These are phyloP conservation scores for Trametes maxima DNA, from an alignment of 768 basidiomycete genomes.

Conservation along the genomic window DNA sequence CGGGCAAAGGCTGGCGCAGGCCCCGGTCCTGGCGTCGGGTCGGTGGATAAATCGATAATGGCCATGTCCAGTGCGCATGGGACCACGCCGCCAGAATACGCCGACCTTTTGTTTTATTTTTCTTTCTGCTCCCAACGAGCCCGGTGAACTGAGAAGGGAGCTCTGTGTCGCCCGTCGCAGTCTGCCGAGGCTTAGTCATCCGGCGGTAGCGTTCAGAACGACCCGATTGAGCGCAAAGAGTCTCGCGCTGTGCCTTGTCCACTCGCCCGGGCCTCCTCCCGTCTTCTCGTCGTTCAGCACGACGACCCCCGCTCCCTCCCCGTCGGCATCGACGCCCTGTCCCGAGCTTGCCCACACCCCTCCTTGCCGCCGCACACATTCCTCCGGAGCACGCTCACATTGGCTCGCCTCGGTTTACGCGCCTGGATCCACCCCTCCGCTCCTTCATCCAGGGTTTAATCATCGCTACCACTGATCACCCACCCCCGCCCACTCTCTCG, in stretches of 20 bases:
- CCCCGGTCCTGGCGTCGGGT: no score
- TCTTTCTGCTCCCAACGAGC: no score
- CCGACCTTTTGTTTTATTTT: no score
- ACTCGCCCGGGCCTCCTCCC: conserved; percentile 24
- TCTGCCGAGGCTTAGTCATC: conserved; percentile 26
- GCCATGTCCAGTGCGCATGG: no score
- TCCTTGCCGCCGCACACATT: neutral
- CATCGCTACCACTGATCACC: conserved; percentile 15
- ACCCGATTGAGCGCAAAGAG: neutral
- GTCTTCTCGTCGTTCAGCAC: conserved; percentile 29
- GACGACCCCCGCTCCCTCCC: conserved; percentile 25
- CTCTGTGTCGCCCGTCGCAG: neutral
- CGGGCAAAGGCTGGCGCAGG: neutral
- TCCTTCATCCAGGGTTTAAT: conserved; percentile 12
- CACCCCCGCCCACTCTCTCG: conserved; percentile 9
- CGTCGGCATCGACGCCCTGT: conserved; percentile 10
- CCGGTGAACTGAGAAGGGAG: conserved; percentile 5
- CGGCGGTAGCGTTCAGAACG: conserved; percentile 13
- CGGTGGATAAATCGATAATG: no score
- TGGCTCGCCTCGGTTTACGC: conserved; percentile 19
- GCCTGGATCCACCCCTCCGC: conserved; percentile 16
- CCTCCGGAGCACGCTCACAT: conserved; percentile 14
- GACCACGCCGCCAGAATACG: no score
- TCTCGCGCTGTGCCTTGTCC: conserved; percentile 22
- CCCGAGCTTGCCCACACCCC: neutral